phyloP scores from a whole-genome alignment of 805 yeast species.

The Sungouiozyma intestinalis region DNA sequence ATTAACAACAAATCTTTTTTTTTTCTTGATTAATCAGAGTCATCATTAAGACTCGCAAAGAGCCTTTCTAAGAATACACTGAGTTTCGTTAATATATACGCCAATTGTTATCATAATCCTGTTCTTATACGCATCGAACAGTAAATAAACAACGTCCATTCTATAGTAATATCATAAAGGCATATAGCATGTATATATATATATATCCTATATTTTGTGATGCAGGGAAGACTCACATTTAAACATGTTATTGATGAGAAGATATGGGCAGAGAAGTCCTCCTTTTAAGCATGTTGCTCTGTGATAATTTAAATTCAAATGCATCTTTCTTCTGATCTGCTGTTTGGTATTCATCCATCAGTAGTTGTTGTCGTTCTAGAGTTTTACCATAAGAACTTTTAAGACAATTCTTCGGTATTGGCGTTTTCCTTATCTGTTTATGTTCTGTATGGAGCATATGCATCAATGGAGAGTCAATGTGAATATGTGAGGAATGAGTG shows the following conservation, averaged over 20 bases:
- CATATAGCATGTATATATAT: too few species aligned
- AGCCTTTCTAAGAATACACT: too few species aligned
- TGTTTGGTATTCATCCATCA: not conserved
- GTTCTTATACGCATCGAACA: too few species aligned
- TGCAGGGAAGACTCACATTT: too few species aligned
- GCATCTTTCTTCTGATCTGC: not conserved
- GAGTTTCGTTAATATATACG: too few species aligned
- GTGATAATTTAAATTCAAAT: constrained; percentile 16
- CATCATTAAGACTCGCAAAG: too few species aligned
- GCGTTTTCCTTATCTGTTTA: constrained; percentile 7
- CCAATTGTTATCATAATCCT: too few species aligned
- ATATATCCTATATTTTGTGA: too few species aligned
- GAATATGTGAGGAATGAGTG: constrained; percentile 5
- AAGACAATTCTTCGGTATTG: constrained; percentile 5
- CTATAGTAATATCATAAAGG: too few species aligned
- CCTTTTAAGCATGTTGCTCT: constrained; percentile 23
- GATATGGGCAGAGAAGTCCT: constrained; percentile 6
- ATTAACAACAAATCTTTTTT: too few species aligned
- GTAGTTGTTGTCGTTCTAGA: constrained; percentile 2
- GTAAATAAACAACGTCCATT: too few species aligned
- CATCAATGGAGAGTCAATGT: constrained; percentile 6
- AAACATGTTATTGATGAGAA: not conserved
- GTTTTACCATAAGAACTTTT: constrained; percentile 5
- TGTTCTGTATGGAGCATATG: constrained; percentile 4
- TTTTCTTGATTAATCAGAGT: too few species aligned